phyloP scores from a whole-genome alignment of 208 protist species.

The Naegleria lovaniensis region DNA sequence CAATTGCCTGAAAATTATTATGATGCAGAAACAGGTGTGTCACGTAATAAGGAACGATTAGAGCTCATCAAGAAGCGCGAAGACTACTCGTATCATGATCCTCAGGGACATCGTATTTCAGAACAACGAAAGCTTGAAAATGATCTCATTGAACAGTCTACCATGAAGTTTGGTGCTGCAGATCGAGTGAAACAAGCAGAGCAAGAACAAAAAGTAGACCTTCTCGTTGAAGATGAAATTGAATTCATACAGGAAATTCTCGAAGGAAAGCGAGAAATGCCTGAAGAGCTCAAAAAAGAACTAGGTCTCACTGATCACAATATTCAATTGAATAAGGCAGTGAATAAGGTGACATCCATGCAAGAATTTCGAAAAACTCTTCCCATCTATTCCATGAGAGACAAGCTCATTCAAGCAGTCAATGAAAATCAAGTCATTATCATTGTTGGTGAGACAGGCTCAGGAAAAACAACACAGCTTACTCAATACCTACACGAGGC shows the following conservation, averaged over 20 bases:
- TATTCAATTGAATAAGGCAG: not conserved
- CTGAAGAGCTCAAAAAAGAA: constrained; percentile 11
- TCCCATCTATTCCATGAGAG: constrained; percentile 57
- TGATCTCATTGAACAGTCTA: not conserved
- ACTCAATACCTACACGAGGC: constrained; percentile 86
- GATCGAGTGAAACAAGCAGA: not conserved
- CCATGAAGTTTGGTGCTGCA: not conserved
- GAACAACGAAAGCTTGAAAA: not conserved
- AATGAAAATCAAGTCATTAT: constrained; percentile 78
- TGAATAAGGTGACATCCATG: constrained; percentile 39
- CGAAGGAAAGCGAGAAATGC: constrained; percentile 43
- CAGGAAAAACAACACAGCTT: constrained; percentile 95
- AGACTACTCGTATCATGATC: not conserved
- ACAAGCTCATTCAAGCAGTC: constrained; percentile 51
- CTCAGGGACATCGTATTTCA: not conserved
- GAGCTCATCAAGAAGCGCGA: not conserved
- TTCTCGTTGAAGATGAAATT: constrained; percentile 71
- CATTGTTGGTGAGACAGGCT: constrained; percentile 90
- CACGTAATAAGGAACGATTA: not conserved
- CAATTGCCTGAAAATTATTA: constrained; percentile 13
- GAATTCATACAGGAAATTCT: constrained; percentile 68
- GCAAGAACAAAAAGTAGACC: constrained; percentile 35
- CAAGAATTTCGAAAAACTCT: constrained; percentile 55
- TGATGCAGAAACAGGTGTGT: not conserved
- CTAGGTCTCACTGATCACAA: not conserved